Evolutionary conservation across 1,284 basidiomycete species (phyloP).

Genomic region (Phellinidium pouzarii): DNA sequence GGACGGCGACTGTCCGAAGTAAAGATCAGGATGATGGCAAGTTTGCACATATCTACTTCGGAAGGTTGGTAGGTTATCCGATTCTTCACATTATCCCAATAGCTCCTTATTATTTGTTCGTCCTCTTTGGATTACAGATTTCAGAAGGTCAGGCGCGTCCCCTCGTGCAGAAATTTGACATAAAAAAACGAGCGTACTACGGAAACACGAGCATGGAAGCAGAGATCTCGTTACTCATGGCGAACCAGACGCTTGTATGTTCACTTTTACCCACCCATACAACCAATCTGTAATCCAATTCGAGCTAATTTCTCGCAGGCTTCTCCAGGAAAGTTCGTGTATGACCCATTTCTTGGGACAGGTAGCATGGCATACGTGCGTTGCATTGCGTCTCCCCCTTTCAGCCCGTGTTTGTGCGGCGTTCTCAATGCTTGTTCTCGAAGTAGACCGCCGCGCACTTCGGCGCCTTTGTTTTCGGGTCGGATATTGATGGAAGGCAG

Average conservation of each 20-base stretch:
- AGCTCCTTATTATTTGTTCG: slow-evolving; percentile 3
- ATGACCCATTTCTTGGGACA: slow-evolving; percentile 96
- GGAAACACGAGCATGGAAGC: slow-evolving; percentile 99
- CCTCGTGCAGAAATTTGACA: slow-evolving; percentile 67
- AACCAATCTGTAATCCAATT: background rate
- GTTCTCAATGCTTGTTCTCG: background rate
- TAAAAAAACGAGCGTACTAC: slow-evolving; percentile 88
- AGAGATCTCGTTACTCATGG: slow-evolving; percentile 92
- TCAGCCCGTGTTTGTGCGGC: background rate
- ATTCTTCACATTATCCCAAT: slow-evolving; percentile 11
- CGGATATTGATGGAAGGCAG: slow-evolving; percentile 95
- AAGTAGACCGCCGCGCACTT: slow-evolving; percentile 76
- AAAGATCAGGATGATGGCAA: slow-evolving; percentile 58
- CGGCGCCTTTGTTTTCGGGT: slow-evolving; percentile 84
- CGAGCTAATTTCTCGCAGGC: slow-evolving; percentile 42
- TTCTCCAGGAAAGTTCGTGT: slow-evolving; percentile 81
- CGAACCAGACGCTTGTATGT: slow-evolving; percentile 83
- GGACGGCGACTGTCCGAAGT: slow-evolving; percentile 34
- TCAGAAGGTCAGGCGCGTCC: slow-evolving; percentile 66
- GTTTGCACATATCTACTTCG: slow-evolving; percentile 72
- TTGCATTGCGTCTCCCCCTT: slow-evolving; percentile 6
- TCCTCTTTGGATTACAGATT: slow-evolving; percentile 39
- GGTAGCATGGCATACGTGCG: slow-evolving; percentile 91
- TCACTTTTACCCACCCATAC: background rate
- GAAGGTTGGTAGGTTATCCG: slow-evolving; percentile 67